Percentiles rank a stretch among this genome's conserved stretches.
phyloP scores from a whole-genome alignment of 257 asterid genomes.

The Ajuga chamaepitys region DNA sequence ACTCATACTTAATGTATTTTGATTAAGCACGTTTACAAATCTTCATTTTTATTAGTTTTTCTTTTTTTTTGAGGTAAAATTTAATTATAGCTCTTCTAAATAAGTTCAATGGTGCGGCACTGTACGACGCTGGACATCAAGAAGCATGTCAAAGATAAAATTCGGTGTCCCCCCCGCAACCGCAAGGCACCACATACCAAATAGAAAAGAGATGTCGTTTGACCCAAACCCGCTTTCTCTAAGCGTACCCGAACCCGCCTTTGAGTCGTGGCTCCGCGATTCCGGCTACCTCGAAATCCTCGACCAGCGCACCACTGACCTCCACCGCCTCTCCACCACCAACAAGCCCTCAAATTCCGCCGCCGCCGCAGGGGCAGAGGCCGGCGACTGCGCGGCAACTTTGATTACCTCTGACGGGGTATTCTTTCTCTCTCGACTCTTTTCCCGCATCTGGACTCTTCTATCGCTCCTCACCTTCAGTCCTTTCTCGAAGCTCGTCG shows the following conservation, averaged over 20 bases:
- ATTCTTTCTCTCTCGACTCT: conserved; percentile 24
- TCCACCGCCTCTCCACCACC: conserved; percentile 62
- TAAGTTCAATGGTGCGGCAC: too few relatives aligned
- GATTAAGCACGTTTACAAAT: too few relatives aligned
- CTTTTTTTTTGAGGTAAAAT: too few relatives aligned
- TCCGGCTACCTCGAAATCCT: conserved; percentile 77
- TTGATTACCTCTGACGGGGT: conserved; percentile 25
- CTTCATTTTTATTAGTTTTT: too few relatives aligned
- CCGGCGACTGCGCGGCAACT: conserved; percentile 16
- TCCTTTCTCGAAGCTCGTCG: conserved; percentile 75
- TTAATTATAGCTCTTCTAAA: too few relatives aligned
- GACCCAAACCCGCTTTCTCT: conserved; percentile 75
- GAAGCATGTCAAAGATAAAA: conserved; percentile 13
- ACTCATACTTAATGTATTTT: too few relatives aligned
- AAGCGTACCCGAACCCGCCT: conserved; percentile 74
- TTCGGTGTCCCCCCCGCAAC: background rate
- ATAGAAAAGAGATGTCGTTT: conserved; percentile 43
- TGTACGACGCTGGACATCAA: too few relatives aligned
- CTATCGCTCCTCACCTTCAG: conserved; percentile 67
- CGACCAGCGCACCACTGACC: conserved; percentile 83
- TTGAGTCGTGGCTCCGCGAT: conserved; percentile 92
- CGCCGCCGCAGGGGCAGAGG: conserved; percentile 8
- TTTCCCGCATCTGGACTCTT: conserved; percentile 51
- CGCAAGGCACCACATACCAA: conserved; percentile 2
- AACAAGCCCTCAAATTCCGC: conserved; percentile 16